Conservation (phyloP, 2,329 filamentous ascomycete genomes). For the Grosmannia serpens region DNA sequence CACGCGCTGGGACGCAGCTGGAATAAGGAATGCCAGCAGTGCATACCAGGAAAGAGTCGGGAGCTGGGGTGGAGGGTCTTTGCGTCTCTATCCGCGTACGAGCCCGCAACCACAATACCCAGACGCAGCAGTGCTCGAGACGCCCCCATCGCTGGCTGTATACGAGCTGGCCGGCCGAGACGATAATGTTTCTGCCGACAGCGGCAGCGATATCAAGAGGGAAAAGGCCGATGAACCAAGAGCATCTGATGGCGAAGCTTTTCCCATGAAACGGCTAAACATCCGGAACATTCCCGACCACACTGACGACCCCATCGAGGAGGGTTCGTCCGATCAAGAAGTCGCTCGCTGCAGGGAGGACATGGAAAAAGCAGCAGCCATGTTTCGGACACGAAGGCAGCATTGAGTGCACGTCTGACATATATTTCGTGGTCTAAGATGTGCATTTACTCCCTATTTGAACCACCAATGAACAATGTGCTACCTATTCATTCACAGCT, state of each 20-base stretch:
- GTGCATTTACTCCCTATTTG: not conserved
- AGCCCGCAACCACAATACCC: not conserved
- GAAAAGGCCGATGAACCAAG: not conserved
- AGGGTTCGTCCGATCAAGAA: not conserved
- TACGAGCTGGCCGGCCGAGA: not conserved
- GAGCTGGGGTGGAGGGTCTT: not conserved
- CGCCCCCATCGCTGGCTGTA: not conserved
- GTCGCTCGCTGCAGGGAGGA: not conserved
- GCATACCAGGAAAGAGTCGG: not conserved
- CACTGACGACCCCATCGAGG: slow-evolving; percentile 3
- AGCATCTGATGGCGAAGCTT: not conserved
- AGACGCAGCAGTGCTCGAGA: not conserved
- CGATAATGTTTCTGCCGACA: not conserved
- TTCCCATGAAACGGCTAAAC: not conserved
- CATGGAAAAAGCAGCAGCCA: not conserved
- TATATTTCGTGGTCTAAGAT: not conserved
- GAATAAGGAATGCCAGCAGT: not conserved
- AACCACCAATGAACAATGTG: not conserved
- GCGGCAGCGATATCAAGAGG: not conserved
- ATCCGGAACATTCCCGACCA: slow-evolving; percentile 4
- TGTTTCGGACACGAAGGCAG: not conserved
- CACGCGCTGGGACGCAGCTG: not conserved
- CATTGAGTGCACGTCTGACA: not conserved
- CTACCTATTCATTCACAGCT: not conserved
- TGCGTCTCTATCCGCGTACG: not conserved